Base-by-base conservation (phyloP, 306 rosid genomes). In the Vicia sativa region DNA sequence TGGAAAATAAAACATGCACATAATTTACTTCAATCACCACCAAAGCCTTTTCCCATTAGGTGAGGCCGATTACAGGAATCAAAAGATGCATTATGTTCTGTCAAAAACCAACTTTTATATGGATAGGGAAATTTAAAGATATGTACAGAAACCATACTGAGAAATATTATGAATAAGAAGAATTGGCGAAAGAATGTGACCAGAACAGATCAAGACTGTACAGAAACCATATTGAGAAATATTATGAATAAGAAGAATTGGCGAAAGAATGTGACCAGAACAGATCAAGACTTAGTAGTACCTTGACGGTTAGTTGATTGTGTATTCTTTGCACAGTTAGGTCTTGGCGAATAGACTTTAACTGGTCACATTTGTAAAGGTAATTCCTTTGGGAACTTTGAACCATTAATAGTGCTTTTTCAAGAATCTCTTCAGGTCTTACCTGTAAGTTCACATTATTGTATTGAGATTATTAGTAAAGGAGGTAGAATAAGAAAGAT, bases 271-370 rank as follows among this genome's bases (percentile, higher is more conserved):
- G 31, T 18, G 55, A 26, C 48, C 23, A 6, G n/a, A 80, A 68
- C 45, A 54, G 64, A 74, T 71, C 64, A 78, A 37, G 35, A 52
- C 41, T 64, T 42, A 57, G 50, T 7, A 38, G 38, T 78, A 90
- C 99, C 99, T 88, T 95, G 48, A 86, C 99, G 28, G 99, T 95
- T 60, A 95, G 87, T 35, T 82, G 90, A 83, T 90, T 90, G 75
- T 49, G 86, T 74, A 95, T 95, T 64, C 90, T 83, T 78, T 95
- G 99, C 53, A 95, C 99, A 12, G 99, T 95, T 65, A 95, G 77
- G 90, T 95, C 99, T 81, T 95, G 99, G 58, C 99, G 99, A 66
- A 95, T 90, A 35, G 99, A 95, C 84, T 95, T 95, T 75, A 95
- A 80, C 80, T 95, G 99, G 73, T 95, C 99, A 35, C 99, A 95